A percentile compares a stretch with the other conserved stretches of the same genome.
Conservation (phyloP, 495 filamentous ascomycete genomes). For the Opeltia flavorubescens region DNA sequence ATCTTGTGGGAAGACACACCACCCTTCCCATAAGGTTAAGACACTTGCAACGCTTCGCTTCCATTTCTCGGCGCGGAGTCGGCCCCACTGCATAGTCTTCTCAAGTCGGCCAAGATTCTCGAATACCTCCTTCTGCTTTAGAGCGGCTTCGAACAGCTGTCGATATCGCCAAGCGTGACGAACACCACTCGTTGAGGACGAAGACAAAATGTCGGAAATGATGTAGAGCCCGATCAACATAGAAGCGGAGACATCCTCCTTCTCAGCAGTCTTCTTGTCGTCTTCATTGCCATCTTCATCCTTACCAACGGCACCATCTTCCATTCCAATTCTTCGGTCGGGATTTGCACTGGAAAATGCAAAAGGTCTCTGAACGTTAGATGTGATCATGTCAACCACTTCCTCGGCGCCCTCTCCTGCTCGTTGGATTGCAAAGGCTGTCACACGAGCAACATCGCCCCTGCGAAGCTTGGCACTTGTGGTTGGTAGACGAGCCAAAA, state of each 20-base stretch:
- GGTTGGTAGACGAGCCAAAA: slow-evolving; percentile 69
- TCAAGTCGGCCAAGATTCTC: slow-evolving; percentile 68
- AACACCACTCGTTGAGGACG: slow-evolving; percentile 69
- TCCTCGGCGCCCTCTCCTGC: slow-evolving; percentile 70
- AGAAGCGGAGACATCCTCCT: slow-evolving; percentile 53
- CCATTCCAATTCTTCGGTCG: slow-evolving; percentile 17
- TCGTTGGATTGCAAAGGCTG: slow-evolving; percentile 81
- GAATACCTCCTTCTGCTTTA: slow-evolving; percentile 60
- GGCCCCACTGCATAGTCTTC: slow-evolving; percentile 66
- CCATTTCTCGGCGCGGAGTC: slow-evolving; percentile 79
- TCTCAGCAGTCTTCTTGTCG: slow-evolving; percentile 23
- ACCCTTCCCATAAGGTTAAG: slow-evolving; percentile 73
- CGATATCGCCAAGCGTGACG: slow-evolving; percentile 86
- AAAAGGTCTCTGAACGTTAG: slow-evolving; percentile 64
- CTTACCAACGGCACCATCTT: slow-evolving; percentile 9
- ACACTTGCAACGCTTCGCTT: slow-evolving; percentile 63
- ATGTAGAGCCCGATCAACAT: slow-evolving; percentile 75
- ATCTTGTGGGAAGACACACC: slow-evolving; percentile 70
- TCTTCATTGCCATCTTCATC: slow-evolving; percentile 20
- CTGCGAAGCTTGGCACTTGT: slow-evolving; percentile 60
- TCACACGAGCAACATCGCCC: slow-evolving; percentile 76
- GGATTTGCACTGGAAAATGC: slow-evolving; percentile 46
- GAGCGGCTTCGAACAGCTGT: slow-evolving; percentile 63
- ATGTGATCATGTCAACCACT: slow-evolving; percentile 73
- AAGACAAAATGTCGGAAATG: slow-evolving; percentile 77